Conservation (phyloP, 768 basidiomycete genomes). For the Suillus paluster region DNA sequence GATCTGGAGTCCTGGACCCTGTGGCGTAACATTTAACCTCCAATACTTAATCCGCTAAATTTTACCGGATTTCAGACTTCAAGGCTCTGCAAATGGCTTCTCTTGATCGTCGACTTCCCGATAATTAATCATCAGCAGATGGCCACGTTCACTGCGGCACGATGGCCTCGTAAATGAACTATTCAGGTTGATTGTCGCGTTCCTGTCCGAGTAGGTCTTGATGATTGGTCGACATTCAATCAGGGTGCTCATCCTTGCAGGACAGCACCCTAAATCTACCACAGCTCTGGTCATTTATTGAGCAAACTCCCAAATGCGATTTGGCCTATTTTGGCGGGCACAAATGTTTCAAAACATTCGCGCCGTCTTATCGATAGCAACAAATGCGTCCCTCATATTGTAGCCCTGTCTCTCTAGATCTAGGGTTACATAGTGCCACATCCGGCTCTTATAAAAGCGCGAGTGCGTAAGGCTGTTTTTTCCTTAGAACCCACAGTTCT, state of each 20-base stretch:
- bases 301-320: slow-evolving; percentile 17
- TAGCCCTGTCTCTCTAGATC: slow-evolving; percentile 26
- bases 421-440: slow-evolving; percentile 16
- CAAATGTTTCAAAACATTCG: slow-evolving; percentile 26
- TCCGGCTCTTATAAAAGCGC: slow-evolving; percentile 36
- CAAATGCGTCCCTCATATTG: slow-evolving; percentile 21
- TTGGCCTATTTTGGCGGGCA: slow-evolving; percentile 22
- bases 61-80: not conserved
- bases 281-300: slow-evolving; percentile 31
- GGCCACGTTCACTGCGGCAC: slow-evolving; percentile 7
- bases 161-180: not conserved
- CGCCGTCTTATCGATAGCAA: slow-evolving; percentile 36
- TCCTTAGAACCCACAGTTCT: slow-evolving; percentile 39
- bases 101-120: not conserved
- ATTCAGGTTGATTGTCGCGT: slow-evolving; percentile 1
- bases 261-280: slow-evolving; percentile 23
- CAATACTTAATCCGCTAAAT: slow-evolving; percentile 1
- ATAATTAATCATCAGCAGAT: slow-evolving; percentile 4
- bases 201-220: slow-evolving; percentile 9
- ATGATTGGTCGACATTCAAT: slow-evolving; percentile 4
- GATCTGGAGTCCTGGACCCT: slow-evolving; percentile 14
- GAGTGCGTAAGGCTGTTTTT: slow-evolving; percentile 18
- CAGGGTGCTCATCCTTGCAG: slow-evolving; percentile 15
- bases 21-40: slow-evolving; percentile 25
- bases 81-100: slow-evolving; percentile 16